Conservation (phyloP, 805 yeast genomes). For the Wickerhamomyces ciferrii region DNA sequence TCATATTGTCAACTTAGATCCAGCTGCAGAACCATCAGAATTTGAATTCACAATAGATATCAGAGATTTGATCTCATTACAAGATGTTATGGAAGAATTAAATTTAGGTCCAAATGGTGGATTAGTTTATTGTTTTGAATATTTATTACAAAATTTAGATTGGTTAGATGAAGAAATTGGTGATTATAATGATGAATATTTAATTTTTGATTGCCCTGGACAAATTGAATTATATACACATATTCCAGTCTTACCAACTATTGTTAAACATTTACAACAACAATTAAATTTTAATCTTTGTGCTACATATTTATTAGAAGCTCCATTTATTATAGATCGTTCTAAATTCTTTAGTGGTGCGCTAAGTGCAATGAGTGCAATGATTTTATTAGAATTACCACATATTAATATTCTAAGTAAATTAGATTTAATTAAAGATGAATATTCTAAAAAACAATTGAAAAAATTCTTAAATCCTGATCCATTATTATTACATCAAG, state of each 20-base stretch:
- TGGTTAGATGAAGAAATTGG: constrained; percentile 98
- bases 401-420: constrained; percentile 89
- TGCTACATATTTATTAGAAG: constrained; percentile 88
- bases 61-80: constrained; percentile 73
- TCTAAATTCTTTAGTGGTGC: constrained; percentile 96
- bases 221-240: constrained; percentile 95
- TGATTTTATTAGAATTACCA: constrained; percentile 92
- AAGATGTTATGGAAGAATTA: constrained; percentile 91
- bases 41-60: constrained; percentile 91
- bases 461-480: constrained; percentile 90
- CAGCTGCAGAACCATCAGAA: constrained; percentile 93
- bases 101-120: constrained; percentile 94
- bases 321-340: constrained; percentile 87
- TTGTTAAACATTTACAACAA: constrained; percentile 78
- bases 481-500: constrained; percentile 62
- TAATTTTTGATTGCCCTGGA: constrained; percentile 96
- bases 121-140: constrained; percentile 87
- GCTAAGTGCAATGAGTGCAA: constrained; percentile 95
- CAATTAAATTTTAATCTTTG: constrained; percentile 82
- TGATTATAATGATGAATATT: constrained; percentile 88
- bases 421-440: constrained; percentile 78
- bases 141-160: constrained; percentile 81
- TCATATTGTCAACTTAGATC: constrained; percentile 91
- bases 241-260: constrained; percentile 85
- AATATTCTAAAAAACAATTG: constrained; percentile 66